Base-by-base conservation (phyloP, 2,329 filamentous ascomycete genomes). In the Chalaropsis thielavioides region DNA sequence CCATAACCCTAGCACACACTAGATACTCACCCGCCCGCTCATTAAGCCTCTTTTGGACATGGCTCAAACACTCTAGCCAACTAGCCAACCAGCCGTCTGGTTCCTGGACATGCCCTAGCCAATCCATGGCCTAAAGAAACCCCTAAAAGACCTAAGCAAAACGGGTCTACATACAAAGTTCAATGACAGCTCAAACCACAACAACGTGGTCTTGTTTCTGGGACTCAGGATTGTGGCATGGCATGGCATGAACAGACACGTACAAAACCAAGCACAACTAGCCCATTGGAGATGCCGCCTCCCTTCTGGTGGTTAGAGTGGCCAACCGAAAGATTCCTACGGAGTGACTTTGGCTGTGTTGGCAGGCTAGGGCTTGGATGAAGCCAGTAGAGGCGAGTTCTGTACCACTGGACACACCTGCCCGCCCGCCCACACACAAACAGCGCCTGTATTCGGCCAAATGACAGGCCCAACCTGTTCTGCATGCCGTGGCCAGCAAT, bases 11-110 rank as follows among this genome's bases (percentile, higher is more conserved):
- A 38, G 3, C 54, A 38, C 24, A 58, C 27, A 51, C 10, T 58
- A 38, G 13, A 58, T 51, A 51, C 10, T 58, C 35, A 10, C 35
- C 35, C 35, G 15, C 27, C 24, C 13, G 13, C 11, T 27, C 10
- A 5, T 13, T 27, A 22, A 19, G 51, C 19, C 6, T 38, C 3
- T n/a, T 35, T 10, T 15, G n/a, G 54, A 58, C 24, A 35, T 31
- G 31, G 54, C 31, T 58, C 54, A 58, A 58, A 58, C 54, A 58
- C n/a, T n/a, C n/a, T n/a, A n/a, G n/a, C n/a, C n/a, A n/a, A n/a
- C 54, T 58, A 58, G 31, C 54, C 15, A 35, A 58, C 27, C 54
- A 19, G 10, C 54, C 54, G 31, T 27, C 17, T n/a, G 35, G 54
- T 24, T 27, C 24, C 54, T 38, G 38, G 17, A 38, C 27, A n/a